phyloP scores from a whole-genome alignment of 768 basidiomycete genomes.

The Boletus edulis region DNA sequence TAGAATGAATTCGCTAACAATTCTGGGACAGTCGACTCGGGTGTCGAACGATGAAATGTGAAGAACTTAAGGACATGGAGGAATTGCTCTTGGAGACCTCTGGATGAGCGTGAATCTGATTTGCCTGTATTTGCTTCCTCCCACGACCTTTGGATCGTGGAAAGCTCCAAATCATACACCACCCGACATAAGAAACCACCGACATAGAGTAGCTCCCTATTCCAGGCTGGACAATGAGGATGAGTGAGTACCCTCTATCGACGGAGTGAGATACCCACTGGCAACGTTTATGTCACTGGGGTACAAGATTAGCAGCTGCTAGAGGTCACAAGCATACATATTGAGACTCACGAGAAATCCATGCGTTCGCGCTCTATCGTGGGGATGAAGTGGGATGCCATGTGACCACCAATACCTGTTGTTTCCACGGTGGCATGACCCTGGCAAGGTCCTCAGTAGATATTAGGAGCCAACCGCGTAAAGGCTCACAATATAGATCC shows the following conservation, averaged over 20 bases:
- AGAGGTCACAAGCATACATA: neutral
- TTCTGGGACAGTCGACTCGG: conserved; percentile 71
- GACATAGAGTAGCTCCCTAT: conserved; percentile 79
- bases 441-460: neutral
- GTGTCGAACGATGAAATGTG: conserved; percentile 44
- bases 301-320: neutral
- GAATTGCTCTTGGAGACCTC: neutral
- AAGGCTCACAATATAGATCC: neutral
- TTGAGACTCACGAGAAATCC: neutral
- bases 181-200: conserved; percentile 79
- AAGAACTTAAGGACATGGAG: conserved; percentile 13
- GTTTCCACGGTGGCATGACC: conserved; percentile 4
- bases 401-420: neutral
- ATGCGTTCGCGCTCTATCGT: conserved; percentile 1
- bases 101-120: neutral
- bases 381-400: conserved; percentile 1
- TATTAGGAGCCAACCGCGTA: no score
- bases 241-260: neutral
- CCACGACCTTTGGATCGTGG: conserved; percentile 39
- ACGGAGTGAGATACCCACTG: neutral
- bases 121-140: neutral
- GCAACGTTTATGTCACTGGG: neutral
- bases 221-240: conserved; percentile 62
- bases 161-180: conserved; percentile 82
- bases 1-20: conserved; percentile 79